Conservation (phyloP, 148 eudicot genomes). For the Vaccinium macrocarpon region DNA sequence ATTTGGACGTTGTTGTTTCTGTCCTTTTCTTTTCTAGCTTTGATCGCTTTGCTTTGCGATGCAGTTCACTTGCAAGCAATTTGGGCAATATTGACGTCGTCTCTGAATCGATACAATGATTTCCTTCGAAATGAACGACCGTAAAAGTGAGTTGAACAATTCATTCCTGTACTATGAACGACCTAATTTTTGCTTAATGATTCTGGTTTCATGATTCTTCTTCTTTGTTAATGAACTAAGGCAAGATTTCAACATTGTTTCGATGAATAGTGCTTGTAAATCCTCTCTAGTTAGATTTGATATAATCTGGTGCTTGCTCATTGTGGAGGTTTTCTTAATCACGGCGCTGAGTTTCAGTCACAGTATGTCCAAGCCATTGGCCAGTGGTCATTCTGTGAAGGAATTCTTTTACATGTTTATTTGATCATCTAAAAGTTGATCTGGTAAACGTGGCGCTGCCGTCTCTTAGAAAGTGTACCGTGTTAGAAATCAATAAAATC, state of each 20-base stretch:
- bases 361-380: not conserved
- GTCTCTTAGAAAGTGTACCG: too few relatives aligned
- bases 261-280: not conserved
- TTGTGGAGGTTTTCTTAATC: not conserved
- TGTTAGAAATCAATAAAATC: too few relatives aligned
- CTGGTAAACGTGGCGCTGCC: too few relatives aligned
- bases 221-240: not conserved
- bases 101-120: conserved; percentile 33
- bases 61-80: not conserved
- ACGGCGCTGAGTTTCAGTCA: not conserved
- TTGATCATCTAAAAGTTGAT: not conserved
- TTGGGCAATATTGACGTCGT: conserved; percentile 3
- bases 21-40: not conserved
- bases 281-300: not conserved
- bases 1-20: not conserved
- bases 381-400: not conserved
- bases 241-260: conserved; percentile 5
- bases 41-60: not conserved
- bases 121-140: conserved; percentile 66
- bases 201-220: not conserved
- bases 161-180: not conserved
- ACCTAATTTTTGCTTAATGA: not conserved
- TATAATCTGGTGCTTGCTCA: too few relatives aligned
- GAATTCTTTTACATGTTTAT: not conserved
- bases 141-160: conserved; percentile 47